Base-by-base conservation (phyloP, 1,139 yeast genomes). In the Meyerozyma elateridarum region DNA sequence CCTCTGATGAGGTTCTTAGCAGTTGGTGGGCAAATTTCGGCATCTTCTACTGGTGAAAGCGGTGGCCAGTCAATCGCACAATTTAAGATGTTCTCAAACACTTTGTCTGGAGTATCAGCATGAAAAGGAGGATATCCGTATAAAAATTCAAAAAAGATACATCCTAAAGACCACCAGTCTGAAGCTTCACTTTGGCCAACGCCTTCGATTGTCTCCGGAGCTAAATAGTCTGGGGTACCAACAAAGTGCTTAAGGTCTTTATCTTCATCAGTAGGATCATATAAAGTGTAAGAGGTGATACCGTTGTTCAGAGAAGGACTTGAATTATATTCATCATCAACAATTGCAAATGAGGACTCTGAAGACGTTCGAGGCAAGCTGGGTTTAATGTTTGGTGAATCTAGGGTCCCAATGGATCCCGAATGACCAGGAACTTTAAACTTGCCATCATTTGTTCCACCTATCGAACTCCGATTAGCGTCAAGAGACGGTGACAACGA, bases 81-180 rank as follows among this genome's bases (percentile, higher is more conserved):
- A 14, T 59, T 64, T 36, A 88, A 62, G 29, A 93, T 91, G 44
- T 87, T 88, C 34, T 78, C 74, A 52, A 93, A 91, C 0, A 93
- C 95, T 38, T 68, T 63, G 31, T 82, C 85, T 0, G 96, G 95
- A 1, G 89, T 70, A 5, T 68, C 65, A 1, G 85, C 95, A 54
- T 87, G 94, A 55, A 93, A 93, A 3, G 99, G 99, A 1, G 98
- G 96, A 51, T 79, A 85, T 0, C 98, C 98, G 54, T 85, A 85
- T 32, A 88, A 59, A 49, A 91, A 82, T 56, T 93, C 99, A 62
- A 91, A 93, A 34, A 89, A 59, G 36, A 93, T 88, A 57, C 97
- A 91, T 0, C 99, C 99, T 28, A 89, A 74, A 2, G 97, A 85
- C 98, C 98, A 93, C 98, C 98, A 93, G 63, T 93, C 99, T 22